Base-by-base conservation (phyloP, 495 filamentous ascomycete genomes). In the Aspergillus mulundensis region DNA sequence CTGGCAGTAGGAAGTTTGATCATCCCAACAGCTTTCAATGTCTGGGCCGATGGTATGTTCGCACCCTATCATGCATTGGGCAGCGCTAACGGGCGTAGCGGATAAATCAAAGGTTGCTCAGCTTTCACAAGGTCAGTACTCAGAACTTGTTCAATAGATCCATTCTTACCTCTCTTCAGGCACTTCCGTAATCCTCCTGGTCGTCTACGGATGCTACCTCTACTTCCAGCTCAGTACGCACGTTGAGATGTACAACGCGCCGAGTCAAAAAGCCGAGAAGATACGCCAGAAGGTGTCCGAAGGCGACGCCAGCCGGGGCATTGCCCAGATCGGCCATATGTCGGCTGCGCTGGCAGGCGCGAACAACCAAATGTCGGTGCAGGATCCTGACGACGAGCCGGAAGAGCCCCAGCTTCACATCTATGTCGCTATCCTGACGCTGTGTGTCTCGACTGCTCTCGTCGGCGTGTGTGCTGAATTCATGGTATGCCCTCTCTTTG, bases 401-500 rank as follows among this genome's bases (percentile, higher is more conserved):
- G 90, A 95, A 63, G 76, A 82, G 59, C 89, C 91, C 0, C 82
- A 89, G 60, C 76, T 96, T 8, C 81, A 81, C 21, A 74, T 92
- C 39, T 61, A 61, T 34, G 86, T 88, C 40, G 91, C 92, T 3
- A 34, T 94, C 7, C 69, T 81, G 41, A 90, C 88, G 0, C 81
- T 97, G 7, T 75, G 74, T 11, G 73, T 81, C 32, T 84, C 87
- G 1, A 97, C 92, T 6, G 84, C 84, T 14, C 74, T 96, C 32
- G 89, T 97, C 50, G 92, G 87, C 16, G 74, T 95, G 34, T 96
- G 92, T 66, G 89, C 92, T 16, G 92, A 97, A 66, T 95, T 84
- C 67, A 91, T 97, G 84, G 90, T 73, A 63, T 14, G 50, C 8
- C n/a, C 18, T n/a, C 23, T 25, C 11, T 36, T 14, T 39, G 0